These are phyloP conservation scores for Solanum raphanifolium DNA, from an alignment of 257 asterid species.

Conservation along the genomic window DNA sequence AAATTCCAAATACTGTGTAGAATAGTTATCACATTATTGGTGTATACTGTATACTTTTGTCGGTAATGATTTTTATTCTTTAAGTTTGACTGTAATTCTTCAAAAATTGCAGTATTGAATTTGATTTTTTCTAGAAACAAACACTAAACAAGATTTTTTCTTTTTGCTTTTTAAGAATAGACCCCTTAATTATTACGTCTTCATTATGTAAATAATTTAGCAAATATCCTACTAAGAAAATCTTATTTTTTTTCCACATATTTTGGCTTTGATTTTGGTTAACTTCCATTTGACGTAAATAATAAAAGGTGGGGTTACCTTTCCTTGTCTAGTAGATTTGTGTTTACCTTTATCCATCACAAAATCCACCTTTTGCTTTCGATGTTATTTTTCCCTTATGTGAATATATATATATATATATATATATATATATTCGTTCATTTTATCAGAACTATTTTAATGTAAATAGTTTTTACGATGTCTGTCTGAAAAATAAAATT, in stretches of 20 bases:
- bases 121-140: neutral
- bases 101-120: neutral
- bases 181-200: neutral
- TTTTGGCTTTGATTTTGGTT: neutral
- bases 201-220: neutral
- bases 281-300: neutral
- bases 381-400: neutral
- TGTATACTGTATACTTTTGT: neutral
- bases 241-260: too few species aligned
- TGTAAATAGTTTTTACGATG: too few species aligned
- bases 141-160: neutral
- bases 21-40: neutral
- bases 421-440: too few species aligned
- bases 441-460: too few species aligned
- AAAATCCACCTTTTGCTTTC: neutral
- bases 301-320: neutral
- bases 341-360: neutral
- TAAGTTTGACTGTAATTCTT: neutral
- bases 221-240: neutral
- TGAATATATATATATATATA: neutral
- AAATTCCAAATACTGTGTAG: neutral
- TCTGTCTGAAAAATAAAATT: accelerated
- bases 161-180: neutral
- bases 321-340: neutral
- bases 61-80: neutral